Percentiles rank a stretch among this genome's conserved stretches.
Evolutionary conservation across 768 basidiomycete genomes (phyloP).

Genomic region (Leccinum olivaceopallidum): DNA sequence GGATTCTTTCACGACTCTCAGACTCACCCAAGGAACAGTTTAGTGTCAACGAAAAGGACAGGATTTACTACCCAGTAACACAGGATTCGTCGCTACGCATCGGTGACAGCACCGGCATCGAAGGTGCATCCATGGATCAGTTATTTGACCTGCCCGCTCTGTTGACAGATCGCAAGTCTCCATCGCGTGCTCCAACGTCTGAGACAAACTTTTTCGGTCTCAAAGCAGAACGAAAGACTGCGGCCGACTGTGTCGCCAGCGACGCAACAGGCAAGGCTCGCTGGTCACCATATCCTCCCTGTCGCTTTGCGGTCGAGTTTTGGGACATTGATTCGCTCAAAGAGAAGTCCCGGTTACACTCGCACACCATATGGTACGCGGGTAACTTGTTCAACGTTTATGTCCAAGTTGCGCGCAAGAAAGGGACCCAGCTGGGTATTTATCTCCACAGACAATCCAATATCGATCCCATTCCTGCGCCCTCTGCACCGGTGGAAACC

Average conservation of each 20-base stretch:
- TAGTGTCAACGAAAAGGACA: constrained; percentile 24
- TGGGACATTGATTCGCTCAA: constrained; percentile 81
- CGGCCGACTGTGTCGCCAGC: constrained; percentile 40
- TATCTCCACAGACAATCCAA: constrained; percentile 87
- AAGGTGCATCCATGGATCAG: constrained; percentile 67
- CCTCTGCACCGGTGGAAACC: constrained; percentile 54
- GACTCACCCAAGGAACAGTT: constrained; percentile 18
- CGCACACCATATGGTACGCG: constrained; percentile 87
- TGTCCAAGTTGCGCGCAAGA: constrained; percentile 85
- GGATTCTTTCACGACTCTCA: constrained; percentile 42
- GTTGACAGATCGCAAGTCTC: constrained; percentile 24
- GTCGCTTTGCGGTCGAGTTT: constrained; percentile 86
- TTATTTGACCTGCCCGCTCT: constrained; percentile 48
- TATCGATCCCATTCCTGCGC: constrained; percentile 73
- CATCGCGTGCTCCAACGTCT: constrained; percentile 31
- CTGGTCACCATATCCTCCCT: constrained; percentile 79
- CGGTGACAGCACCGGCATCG: constrained; percentile 62
- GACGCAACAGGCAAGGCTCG: constrained; percentile 45
- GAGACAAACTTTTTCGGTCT: constrained; percentile 70
- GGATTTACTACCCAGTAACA: constrained; percentile 63
- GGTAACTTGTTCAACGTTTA: constrained; percentile 89
- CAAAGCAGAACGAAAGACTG: constrained; percentile 43
- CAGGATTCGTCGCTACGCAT: constrained; percentile 70
- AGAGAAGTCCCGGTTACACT: constrained; percentile 83
- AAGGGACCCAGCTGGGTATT: constrained; percentile 77